Base-by-base conservation (phyloP, 1,284 basidiomycete species). In the Cryptococcus deneoformans region DNA sequence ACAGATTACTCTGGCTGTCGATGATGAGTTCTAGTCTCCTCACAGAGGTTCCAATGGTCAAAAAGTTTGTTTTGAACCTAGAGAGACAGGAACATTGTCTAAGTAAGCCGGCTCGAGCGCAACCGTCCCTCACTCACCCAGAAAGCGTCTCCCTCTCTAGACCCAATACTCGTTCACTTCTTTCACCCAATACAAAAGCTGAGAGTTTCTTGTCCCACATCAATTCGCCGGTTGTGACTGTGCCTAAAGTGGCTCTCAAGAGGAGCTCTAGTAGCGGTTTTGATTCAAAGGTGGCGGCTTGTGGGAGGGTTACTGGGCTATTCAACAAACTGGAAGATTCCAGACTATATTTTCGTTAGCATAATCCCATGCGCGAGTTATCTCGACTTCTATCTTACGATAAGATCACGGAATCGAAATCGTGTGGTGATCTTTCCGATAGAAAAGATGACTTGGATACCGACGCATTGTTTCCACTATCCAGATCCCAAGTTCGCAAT, bases 11-110 rank as follows among this genome's bases (percentile, higher is more conserved):
- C 35, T 71, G 66, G 16, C 57, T 59, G 43, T 72, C 67, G 10
- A 72, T 56, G n/a, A 74, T 61, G 10, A 71, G 60, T 52, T 76
- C 74, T 20, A 76, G 50, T 8, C 74, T 55, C 9, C 73, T 58
- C 10, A 75, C 57, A 1, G 65, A 60, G 0, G 70, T 75, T 0
- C 67, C 72, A 10, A 75, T 67, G 10, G 58, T 56, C 29, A 72
- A 53, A 38, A 69, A 67, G 6, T 29, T 36, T 36, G n/a, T 16
- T 45, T 44, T 47, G 24, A 54, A 47, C 38, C 20, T 20, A 9
- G 5, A 29, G 29, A 29, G 29, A 29, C 5, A 29, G 29, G 5
- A 29, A 5, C 29, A 29, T 5, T 4, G 29, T 29, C 5, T 37
- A 0, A 20, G 14, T 40, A 6, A 36, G 43, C 16, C 20, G n/a